These are phyloP conservation scores for Paraphoma chrysanthemicola DNA, from an alignment of 2,329 filamentous ascomycete species.

Conservation along the genomic window DNA sequence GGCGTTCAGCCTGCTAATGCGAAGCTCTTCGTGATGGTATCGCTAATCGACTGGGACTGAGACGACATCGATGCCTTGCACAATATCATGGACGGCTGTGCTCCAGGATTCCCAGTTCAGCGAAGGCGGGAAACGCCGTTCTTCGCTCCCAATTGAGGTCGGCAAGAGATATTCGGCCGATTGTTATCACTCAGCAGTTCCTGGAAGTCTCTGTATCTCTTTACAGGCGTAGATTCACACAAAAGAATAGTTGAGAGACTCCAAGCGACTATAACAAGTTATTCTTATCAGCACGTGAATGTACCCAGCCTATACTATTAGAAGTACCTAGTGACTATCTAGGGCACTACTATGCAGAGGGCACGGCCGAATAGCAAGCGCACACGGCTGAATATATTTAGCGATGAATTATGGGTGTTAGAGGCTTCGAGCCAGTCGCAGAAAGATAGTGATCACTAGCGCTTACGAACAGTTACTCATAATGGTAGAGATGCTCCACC, in stretches of 20 bases:
- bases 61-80: slow-evolving; percentile 5
- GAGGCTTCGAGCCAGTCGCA: slow-evolving; percentile 19
- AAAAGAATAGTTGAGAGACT: no score
- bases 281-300: no score
- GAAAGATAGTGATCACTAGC: slow-evolving; percentile 17
- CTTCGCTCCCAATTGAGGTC: slow-evolving; percentile 16
- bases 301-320: no score
- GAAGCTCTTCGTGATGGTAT: slow-evolving; percentile 54
- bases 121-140: slow-evolving; percentile 6
- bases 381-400: no score
- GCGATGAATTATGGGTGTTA: slow-evolving; percentile 16
- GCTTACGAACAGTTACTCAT: slow-evolving; percentile 8
- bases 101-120: slow-evolving; percentile 12
- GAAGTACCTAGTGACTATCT: no score
- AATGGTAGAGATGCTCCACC: slow-evolving; percentile 7
- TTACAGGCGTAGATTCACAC: no score
- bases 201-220: no score
- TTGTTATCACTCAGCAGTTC: no score
- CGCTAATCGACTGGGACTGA: slow-evolving; percentile 39
- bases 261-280: no score
- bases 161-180: no score
- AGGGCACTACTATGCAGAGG: no score
- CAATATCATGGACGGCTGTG: slow-evolving; percentile 7
- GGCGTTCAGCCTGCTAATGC: slow-evolving; percentile 51
- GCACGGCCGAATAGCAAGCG: no score